Evolutionary conservation across 768 basidiomycete genomes (phyloP), one percentile per base, ranked within the genome.

Genomic region (Podaxis sp.): DNA sequence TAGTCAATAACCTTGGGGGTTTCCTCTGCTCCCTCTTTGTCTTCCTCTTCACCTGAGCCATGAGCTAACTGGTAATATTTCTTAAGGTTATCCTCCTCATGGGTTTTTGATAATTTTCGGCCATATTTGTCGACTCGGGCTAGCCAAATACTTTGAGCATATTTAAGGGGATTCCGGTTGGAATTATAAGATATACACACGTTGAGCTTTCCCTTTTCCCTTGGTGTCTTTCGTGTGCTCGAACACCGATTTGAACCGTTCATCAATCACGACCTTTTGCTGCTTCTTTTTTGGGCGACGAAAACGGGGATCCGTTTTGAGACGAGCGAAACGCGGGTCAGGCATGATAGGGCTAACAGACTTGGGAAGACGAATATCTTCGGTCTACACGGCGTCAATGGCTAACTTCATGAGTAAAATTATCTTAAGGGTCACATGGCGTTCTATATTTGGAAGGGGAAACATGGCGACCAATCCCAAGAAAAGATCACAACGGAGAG

Each of bases 271-370:
- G 57, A 97, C 89, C 75, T 95, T 97, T 66, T 85, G 78, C 62
- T 87, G 78, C 38, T 88, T 86, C 74, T 89, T 93, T 72, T 87
- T 91, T 2, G 93, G 91, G 36, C 85, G 84, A 26, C 95, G 82
- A 78, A 99, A 99, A 54, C 97, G 87, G 51, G 97, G 97, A 73
- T 99, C 96, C 13, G 93, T 87, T 72, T 86, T 89, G 60, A 98
- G 80, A 57, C 91, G 82, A 20, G 90, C 84, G 74, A 99, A 99
- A 22, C 96, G 85, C n/a, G 91, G 81, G 75, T 97, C 93, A 13
- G 89, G 85, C 87, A 90, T 88, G 60, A 41, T 33, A 33, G 60
- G 54, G 28, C 41, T n/a, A 36, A 44, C 59, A 56, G 51, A 28
- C 41, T 44, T 53, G n/a, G 15, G 38, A 38, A 24, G n/a, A 4